Evolutionary conservation across 371 early-diverging fungal species (phyloP), one percentile per base, ranked within the genome.

Genomic region (Smittium mucronatum): DNA sequence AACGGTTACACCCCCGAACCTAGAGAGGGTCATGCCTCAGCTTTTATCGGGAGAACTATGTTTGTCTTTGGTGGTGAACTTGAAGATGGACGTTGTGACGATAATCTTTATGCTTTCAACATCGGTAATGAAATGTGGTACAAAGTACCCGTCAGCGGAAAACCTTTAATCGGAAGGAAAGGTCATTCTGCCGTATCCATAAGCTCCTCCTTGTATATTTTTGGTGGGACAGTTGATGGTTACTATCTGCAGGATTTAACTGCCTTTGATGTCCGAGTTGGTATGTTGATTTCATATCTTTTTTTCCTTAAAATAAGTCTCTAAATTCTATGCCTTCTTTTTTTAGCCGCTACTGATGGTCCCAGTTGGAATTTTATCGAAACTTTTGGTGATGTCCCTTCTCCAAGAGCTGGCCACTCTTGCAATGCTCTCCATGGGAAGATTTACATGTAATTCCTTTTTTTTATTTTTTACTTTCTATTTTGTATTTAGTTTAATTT

Each of bases 61-160:
- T 89, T 89, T 72, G 83, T 91, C 57, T 84, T 87, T 78, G 91
- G 91, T 67, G 91, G 91, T 47, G 81, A 83, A 64, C 76, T 83
- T 11, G 80, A 79, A n/a, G 82, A 86, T 59, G 85, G 86, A 17
- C 72, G 32, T 16, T 79, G 67, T 68, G 80, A 76, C 70, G 75
- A 78, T 68, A 70, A 57, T 70, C 71, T 78, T 32, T 78, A 78
- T 32, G 79, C 78, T 5, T 78, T 72, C 66, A 76, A 78, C 58
- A 78, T 75, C 72, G 78, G 70, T 29, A 78, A 78, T 74, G 59
- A 58, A 70, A 78, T 75, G 25, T 78, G 78, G 78, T 78, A 78
- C 71, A 73, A 74, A 66, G 77, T 77, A 36, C 78, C 78, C 11
- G 81, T 88, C 75, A 83, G 84, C 57, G 87, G 87, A 15, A 76